Evolutionary conservation across 345 rosid genomes (phyloP).

Genomic region (Salix purpurea): DNA sequence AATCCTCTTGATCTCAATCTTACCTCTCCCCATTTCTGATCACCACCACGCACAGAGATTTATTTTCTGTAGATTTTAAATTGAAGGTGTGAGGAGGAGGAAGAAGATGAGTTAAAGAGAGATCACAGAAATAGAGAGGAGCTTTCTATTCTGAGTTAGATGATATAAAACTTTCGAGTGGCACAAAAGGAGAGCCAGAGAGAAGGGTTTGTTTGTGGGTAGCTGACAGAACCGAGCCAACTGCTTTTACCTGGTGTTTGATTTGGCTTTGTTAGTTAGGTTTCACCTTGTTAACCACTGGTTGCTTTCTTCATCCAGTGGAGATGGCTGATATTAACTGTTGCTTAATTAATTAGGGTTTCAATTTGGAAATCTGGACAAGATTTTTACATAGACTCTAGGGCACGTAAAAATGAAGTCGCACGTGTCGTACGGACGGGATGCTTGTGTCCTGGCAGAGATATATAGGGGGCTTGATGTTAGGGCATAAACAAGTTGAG

Average conservation of each 20-base stretch:
- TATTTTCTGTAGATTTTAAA: slow-evolving; percentile 5
- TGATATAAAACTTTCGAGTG: slow-evolving; percentile 47
- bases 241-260: slow-evolving; percentile 15
- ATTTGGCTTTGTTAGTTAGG: slow-evolving; percentile 18
- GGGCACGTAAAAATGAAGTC: slow-evolving; percentile 1
- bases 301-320: slow-evolving; percentile 12
- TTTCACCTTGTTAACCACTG: slow-evolving; percentile 38
- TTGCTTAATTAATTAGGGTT: neutral
- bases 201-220: slow-evolving; percentile 39
- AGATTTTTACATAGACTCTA: neutral
- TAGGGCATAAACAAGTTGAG: too few relatives aligned
- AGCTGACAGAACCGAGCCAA: slow-evolving; percentile 42
- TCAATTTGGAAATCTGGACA: neutral
- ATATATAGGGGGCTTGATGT: neutral
- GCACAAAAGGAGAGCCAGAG: slow-evolving; percentile 26
- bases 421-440: neutral
- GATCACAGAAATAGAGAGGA: slow-evolving; percentile 19
- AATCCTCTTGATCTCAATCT: slow-evolving; percentile 77
- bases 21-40: slow-evolving; percentile 66
- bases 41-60: neutral
- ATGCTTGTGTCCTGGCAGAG: neutral
- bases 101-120: slow-evolving; percentile 15
- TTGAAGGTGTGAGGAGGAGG: slow-evolving; percentile 16
- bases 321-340: neutral
- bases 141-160: slow-evolving; percentile 44